phyloP scores from a whole-genome alignment of 208 protist species.

The Vickermania ingenoplastis region DNA sequence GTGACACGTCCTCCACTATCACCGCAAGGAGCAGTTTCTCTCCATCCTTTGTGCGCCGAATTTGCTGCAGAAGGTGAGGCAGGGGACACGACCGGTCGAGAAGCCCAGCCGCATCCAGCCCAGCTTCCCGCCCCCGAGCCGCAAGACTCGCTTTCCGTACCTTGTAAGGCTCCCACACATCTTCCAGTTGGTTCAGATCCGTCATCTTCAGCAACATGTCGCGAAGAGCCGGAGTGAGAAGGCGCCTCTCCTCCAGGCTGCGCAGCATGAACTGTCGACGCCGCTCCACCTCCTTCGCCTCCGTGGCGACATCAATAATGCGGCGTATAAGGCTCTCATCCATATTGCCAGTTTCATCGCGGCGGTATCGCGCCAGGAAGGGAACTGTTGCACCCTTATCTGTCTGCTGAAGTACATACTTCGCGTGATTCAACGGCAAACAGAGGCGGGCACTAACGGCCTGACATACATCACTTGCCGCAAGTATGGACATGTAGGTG shows the following conservation, averaged over 20 bases:
- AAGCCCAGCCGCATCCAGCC: no score
- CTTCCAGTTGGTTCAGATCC: conserved; percentile 71
- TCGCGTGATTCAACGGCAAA: conserved; percentile 18
- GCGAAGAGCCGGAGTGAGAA: conserved; percentile 52
- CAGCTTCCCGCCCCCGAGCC: no score
- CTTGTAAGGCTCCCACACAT: conserved; percentile 81
- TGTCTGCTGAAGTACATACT: conserved; percentile 49
- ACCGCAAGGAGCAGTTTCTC: no score
- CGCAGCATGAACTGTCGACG: conserved; percentile 72
- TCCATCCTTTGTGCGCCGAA: no score
- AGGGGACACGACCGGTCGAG: no score
- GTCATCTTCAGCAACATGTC: conserved; percentile 30
- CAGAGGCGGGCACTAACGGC: conserved; percentile 26
- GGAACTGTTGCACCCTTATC: conserved; percentile 73
- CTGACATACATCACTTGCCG: no score
- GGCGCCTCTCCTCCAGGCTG: conserved; percentile 47
- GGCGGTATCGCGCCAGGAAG: conserved; percentile 83
- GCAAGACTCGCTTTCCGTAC: conserved; percentile 64
- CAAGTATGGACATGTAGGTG: no score
- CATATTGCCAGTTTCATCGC: conserved; percentile 65
- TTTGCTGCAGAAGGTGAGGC: no score
- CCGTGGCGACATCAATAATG: conserved; percentile 55
- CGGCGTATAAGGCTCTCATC: conserved; percentile 44
- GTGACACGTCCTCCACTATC: no score
- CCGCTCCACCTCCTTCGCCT: conserved; percentile 60